Conservation (phyloP, 192 early-diverging fungal genomes). For the Linnemannia hyalina region DNA sequence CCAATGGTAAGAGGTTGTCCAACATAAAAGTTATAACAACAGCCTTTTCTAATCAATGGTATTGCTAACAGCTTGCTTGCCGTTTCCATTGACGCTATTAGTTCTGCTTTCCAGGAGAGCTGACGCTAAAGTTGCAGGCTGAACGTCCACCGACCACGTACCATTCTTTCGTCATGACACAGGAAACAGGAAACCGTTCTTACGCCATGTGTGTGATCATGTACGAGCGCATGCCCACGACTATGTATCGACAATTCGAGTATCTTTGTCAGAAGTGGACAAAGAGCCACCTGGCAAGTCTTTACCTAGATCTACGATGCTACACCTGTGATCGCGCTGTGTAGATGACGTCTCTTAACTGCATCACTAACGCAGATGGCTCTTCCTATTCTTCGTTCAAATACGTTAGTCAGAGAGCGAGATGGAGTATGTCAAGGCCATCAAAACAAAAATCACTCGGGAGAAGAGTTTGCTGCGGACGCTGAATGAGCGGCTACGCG, state of each 20-base stretch:
- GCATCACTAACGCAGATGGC: too few relatives aligned
- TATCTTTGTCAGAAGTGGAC: slow-evolving; percentile 46
- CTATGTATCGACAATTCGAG: slow-evolving; percentile 32
- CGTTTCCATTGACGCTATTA: background rate
- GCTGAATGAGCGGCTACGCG: slow-evolving; percentile 21
- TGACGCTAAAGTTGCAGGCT: slow-evolving; percentile 37
- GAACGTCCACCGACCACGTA: slow-evolving; percentile 50
- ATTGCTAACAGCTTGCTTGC: background rate
- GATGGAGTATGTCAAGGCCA: slow-evolving; percentile 43
- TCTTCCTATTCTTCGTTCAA: background rate
- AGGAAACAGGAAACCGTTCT: slow-evolving; percentile 56
- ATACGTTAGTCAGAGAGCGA: slow-evolving; percentile 44
- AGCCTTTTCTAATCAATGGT: background rate
- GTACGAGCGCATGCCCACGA: slow-evolving; percentile 41
- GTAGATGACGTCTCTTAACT: too few relatives aligned
- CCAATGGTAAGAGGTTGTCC: slow-evolving; percentile 19
- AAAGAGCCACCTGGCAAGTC: slow-evolving; percentile 24
- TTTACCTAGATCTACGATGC: background rate
- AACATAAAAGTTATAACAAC: background rate
- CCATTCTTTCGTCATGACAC: slow-evolving; percentile 61
- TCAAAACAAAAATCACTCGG: slow-evolving; percentile 32
- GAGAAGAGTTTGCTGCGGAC: slow-evolving; percentile 19
- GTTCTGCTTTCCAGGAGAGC: slow-evolving; percentile 60
- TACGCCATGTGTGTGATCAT: slow-evolving; percentile 57
- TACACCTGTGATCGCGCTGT: background rate